These are phyloP conservation scores for Cercis canadensis DNA, from an alignment of 306 rosid species.

Conservation along the genomic window DNA sequence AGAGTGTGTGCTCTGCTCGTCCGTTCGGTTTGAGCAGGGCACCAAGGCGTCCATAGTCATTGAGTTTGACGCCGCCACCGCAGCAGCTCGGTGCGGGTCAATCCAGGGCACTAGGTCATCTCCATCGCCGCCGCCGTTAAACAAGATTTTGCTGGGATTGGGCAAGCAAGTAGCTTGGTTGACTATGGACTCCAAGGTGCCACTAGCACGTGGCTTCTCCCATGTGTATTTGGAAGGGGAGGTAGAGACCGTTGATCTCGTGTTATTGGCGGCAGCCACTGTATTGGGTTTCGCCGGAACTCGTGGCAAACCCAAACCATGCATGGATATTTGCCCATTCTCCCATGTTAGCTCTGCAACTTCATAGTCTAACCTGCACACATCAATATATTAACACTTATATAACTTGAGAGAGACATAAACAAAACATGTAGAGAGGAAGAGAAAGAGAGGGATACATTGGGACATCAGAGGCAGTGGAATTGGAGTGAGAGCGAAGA, in stretches of 20 bases:
- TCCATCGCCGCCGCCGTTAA: neutral
- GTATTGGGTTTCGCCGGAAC: slow-evolving; percentile 37
- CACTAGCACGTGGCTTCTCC: slow-evolving; percentile 83
- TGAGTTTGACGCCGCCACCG: slow-evolving; percentile 32
- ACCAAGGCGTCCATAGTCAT: slow-evolving; percentile 75
- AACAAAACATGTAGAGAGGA: neutral
- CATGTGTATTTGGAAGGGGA: slow-evolving; percentile 54
- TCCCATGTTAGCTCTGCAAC: slow-evolving; percentile 94
- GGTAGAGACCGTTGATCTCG: neutral
- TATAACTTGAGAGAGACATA: neutral
- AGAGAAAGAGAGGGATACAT: slow-evolving; percentile 43
- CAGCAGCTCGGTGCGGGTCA: slow-evolving; percentile 28
- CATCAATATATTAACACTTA: neutral
- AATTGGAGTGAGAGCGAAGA: slow-evolving; percentile 58
- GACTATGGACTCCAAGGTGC: slow-evolving; percentile 89
- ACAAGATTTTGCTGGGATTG: slow-evolving; percentile 30
- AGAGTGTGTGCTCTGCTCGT: slow-evolving; percentile 38
- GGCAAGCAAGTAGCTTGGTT: slow-evolving; percentile 69
- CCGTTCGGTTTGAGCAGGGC: slow-evolving; percentile 57
- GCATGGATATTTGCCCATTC: slow-evolving; percentile 86
- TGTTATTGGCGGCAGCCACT: neutral
- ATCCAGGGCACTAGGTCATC: slow-evolving; percentile 57
- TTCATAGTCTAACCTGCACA: slow-evolving; percentile 74
- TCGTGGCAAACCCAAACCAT: slow-evolving; percentile 74
- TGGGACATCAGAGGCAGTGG: slow-evolving; percentile 59